Evolutionary conservation across 108 stramenopile species (phyloP).

Genomic region (Fistulifera pelliculosa): DNA sequence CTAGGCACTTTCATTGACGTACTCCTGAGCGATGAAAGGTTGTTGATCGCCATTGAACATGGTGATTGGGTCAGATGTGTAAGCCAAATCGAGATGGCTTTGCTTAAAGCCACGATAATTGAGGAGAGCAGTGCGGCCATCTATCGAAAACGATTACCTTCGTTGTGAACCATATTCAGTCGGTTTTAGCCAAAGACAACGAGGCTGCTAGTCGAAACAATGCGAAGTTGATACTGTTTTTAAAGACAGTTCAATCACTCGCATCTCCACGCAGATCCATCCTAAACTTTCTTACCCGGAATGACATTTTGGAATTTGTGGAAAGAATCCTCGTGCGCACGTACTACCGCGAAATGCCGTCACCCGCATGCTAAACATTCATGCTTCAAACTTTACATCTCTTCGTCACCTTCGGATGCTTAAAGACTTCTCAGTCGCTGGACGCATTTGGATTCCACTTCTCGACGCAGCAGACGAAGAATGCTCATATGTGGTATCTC

Average conservation of each 20-base stretch:
- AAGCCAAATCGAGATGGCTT: slow-evolving; percentile 44
- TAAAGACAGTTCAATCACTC: slow-evolving; percentile 42
- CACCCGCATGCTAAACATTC: slow-evolving; percentile 62
- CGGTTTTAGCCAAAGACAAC: slow-evolving; percentile 24
- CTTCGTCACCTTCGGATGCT: slow-evolving; percentile 66
- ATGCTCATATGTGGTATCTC: slow-evolving; percentile 47
- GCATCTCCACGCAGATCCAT: slow-evolving; percentile 63
- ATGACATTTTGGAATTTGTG: slow-evolving; percentile 49
- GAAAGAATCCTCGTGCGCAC: slow-evolving; percentile 64
- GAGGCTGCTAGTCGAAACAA: slow-evolving; percentile 58
- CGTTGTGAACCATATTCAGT: slow-evolving; percentile 37
- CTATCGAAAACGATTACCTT: slow-evolving; percentile 51
- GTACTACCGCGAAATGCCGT: slow-evolving; percentile 42
- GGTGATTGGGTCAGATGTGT: slow-evolving; percentile 62
- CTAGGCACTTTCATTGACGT: slow-evolving; percentile 63
- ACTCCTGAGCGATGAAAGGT: slow-evolving; percentile 51
- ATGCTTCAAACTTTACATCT: slow-evolving; percentile 46
- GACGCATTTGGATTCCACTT: slow-evolving; percentile 74
- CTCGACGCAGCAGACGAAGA: slow-evolving; percentile 81
- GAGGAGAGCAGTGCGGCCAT: slow-evolving; percentile 57
- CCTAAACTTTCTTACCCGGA: slow-evolving; percentile 39
- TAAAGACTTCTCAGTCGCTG: slow-evolving; percentile 66
- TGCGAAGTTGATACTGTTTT: slow-evolving; percentile 49
- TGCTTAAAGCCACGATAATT: slow-evolving; percentile 60
- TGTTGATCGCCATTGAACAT: slow-evolving; percentile 60